Evolutionary conservation across 2,329 filamentous ascomycete genomes (phyloP), one percentile per base, ranked within the genome.

Genomic region (Xylariaceae sp.): DNA sequence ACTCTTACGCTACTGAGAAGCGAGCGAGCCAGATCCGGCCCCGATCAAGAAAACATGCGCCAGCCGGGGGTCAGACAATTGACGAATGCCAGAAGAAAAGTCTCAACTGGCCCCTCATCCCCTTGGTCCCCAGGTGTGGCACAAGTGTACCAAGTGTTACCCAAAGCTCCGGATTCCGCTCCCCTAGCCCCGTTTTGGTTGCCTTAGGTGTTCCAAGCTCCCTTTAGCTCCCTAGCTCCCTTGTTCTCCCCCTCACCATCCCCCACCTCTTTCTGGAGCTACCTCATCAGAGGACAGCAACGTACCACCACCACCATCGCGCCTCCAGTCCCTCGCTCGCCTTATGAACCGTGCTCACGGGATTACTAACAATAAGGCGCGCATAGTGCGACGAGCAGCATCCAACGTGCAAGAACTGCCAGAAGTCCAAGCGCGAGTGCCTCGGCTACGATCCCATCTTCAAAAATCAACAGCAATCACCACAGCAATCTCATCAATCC

Each of bases 341-440:
- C n/a, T n/a, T n/a, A n/a, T n/a, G n/a, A n/a, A n/a, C n/a, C n/a
- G n/a, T n/a, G n/a, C n/a, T n/a, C n/a, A n/a, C n/a, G n/a, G n/a
- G n/a, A 24, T 24, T 29, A 38, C 41, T 47, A 44, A 47, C 38
- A 30, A 32, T 3, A 9, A 9, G 28, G 24, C 26, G 42, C 16
- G 31, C 47, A 52, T 62, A 96, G 92, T 98, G 92, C 68, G 92
- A 97, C 76, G 92, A 98, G 72, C 81, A 80, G 45, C 88, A 95
- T 64, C 92, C 92, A 15, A 81, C 83, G 44, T 98, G 92, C 71
- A 82, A 88, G 67, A 88, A 92, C 59, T 92, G 86, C 67, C 82
- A 83, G 59, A 92, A 92, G 63, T 88, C 84, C 52, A 92, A 90
- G 66, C 85, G 86, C 57, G 85, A 90, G 55, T 92, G 86, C 58